These are phyloP conservation scores for Exophiala spinifera DNA, from an alignment of 2,329 filamentous ascomycete species.

Conservation along the genomic window DNA sequence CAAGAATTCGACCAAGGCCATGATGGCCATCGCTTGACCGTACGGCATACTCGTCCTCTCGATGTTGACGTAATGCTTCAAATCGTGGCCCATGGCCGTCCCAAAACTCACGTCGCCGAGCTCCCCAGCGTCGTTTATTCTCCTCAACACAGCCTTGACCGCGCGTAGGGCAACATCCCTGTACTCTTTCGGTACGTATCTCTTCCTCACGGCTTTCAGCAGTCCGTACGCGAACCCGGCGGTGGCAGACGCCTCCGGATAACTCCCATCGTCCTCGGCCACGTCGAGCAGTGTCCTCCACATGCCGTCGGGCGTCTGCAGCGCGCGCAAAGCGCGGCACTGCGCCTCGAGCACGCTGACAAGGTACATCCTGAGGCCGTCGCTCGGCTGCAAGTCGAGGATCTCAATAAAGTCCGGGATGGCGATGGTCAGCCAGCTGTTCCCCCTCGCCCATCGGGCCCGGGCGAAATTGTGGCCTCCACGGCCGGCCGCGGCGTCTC, in stretches of 20 bases:
- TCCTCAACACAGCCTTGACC: conserved; percentile 63
- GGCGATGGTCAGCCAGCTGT: conserved; percentile 73
- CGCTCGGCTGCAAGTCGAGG: conserved; percentile 52
- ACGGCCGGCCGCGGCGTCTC: conserved; percentile 37
- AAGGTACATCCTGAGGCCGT: conserved; percentile 57
- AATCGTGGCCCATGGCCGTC: conserved; percentile 69
- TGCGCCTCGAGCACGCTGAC: conserved; percentile 63
- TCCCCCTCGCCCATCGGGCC: conserved; percentile 56
- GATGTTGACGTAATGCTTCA: conserved; percentile 77
- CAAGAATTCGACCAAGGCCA: conserved; percentile 72
- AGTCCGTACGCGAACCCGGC: conserved; percentile 80
- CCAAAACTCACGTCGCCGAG: conserved; percentile 73
- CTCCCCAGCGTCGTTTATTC: conserved; percentile 66
- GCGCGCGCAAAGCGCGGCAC: conserved; percentile 59
- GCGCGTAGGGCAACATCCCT: conserved; percentile 61
- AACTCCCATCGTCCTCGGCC: conserved; percentile 63
- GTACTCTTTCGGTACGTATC: conserved; percentile 64
- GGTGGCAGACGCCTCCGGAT: conserved; percentile 72
- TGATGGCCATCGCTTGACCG: conserved; percentile 80
- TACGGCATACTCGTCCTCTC: conserved; percentile 78
- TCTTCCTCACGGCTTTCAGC: conserved; percentile 67
- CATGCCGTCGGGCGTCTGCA: conserved; percentile 62
- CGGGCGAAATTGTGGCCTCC: conserved; percentile 56
- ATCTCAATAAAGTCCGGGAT: conserved; percentile 78
- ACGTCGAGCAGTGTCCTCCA: conserved; percentile 75